Evolutionary conservation across 2,329 filamentous ascomycete genomes (phyloP).

Genomic region (Pestalotiopsis sp.): DNA sequence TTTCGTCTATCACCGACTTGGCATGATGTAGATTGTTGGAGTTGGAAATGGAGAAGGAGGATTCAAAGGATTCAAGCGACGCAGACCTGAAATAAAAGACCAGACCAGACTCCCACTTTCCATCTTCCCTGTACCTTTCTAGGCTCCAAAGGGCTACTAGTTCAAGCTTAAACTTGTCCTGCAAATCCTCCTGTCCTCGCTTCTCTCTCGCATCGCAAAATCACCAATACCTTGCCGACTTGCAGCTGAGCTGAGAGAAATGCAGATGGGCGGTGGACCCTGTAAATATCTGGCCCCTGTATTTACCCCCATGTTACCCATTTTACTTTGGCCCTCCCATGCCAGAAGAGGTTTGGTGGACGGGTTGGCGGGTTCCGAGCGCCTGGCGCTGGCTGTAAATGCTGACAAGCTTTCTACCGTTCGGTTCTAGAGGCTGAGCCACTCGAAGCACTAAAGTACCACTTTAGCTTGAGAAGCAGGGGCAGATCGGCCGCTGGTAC

Average conservation of each 20-base stretch:
- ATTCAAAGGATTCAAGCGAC: not conserved
- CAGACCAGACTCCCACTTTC: not conserved
- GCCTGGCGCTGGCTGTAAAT: not conserved
- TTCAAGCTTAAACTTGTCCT: not conserved
- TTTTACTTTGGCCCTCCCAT: not conserved
- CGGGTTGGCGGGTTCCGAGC: not conserved
- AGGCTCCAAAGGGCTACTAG: not conserved
- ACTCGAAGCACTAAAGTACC: constrained; percentile 2
- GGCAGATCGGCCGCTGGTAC: not conserved
- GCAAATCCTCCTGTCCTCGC: not conserved
- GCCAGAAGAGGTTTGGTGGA: not conserved
- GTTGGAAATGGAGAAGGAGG: not conserved
- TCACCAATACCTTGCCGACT: not conserved
- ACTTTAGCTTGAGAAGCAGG: not conserved
- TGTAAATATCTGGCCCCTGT: not conserved
- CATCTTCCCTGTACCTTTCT: not conserved
- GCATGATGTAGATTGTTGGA: not conserved
- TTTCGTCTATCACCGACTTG: not conserved
- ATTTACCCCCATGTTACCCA: no score
- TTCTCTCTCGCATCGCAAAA: not conserved
- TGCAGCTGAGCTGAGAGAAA: not conserved
- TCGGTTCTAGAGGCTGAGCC: not conserved
- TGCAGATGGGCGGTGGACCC: not conserved
- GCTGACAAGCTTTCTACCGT: constrained; percentile 1
- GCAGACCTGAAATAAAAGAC: not conserved